Base-by-base conservation (phyloP, 2,329 filamentous ascomycete genomes). In the Sclerotinia nivalis region DNA sequence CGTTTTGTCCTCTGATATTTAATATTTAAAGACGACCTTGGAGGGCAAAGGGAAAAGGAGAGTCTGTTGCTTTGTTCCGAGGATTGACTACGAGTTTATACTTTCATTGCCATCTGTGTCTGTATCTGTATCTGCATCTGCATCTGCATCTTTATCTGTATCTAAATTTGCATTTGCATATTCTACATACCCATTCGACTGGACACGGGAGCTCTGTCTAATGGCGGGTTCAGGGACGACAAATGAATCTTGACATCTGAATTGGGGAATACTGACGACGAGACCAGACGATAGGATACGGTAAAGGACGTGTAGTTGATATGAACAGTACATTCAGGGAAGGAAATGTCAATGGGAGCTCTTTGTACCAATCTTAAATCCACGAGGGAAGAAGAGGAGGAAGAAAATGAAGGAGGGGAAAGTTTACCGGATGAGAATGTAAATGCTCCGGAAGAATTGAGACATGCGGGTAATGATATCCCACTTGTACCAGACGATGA, bases 401-500 rank as follows among this genome's bases (percentile, higher is more conserved):
- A 40, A 10, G 66, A 25, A 28, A 40, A 12, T 47, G 22, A 8
- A 43, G n/a, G n/a, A 52, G 45, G 18, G 8, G 45, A 12, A 18
- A 18, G 6, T 25, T 22, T 28, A 43, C 10, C 43, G 4, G 52
- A 47, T 20, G 50, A 49, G 25, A 37, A 49, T 49, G 40, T 2
- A 13, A 58, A 34, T 49, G 20, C n/a, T 49, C 20, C 50, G 0
- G 15, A n/a, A 8, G 60, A 40, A 37, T 40, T 64, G 31, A 40
- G 60, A 49, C 10, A 28, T 37, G 34, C 28, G 20, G 28, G 28
- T 37, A 25, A 40, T 64, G 28, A 15, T 31, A 47, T 49, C 9
- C 65, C 65, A 34, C 22, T 67, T 15, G 22, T 67, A 25, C 52
- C 52, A 37, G 66, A 61, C 54, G 54, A 61, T 5, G 49, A 60